Evolutionary conservation across 371 early-diverging fungal species (phyloP), one percentile per base, ranked within the genome.

Genomic region (Haplosporangium sp.): DNA sequence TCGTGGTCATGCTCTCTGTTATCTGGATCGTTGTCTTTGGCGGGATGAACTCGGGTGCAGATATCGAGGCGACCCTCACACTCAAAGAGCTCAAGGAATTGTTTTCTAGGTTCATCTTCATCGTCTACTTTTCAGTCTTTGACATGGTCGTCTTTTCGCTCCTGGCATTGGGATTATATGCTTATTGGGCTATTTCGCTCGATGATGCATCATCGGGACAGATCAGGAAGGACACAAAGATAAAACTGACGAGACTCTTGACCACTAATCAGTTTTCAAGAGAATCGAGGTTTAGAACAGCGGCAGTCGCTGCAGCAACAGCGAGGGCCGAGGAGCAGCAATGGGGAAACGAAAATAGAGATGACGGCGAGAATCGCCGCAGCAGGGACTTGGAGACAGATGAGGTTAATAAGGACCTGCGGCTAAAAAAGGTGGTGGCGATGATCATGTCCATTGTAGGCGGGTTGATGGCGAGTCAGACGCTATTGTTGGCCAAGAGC

Each of bases 21-120:
- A 80, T 90, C 46, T 88, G 89, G 87, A 88, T 90, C 56, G 90
- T 91, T 3, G 86, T 90, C 36, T 90, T 91, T 85, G 89, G 89
- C 43, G 89, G 88, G 69, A 88, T 89, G 88, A 87, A 85, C 65
- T 83, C 86, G 42, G 87, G 87, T 21, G 83, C 84, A 45, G 88
- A 88, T 66, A 83, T 72, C 41, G 91, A 89, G 72, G 86, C 85
- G 21, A 80, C 82, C 0, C 82, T 91, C 16, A 86, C 89, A 0
- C 56, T 91, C 37, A 86, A 85, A 36, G 86, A 84, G 45, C 73
- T 91, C 1, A 90, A 89, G 69, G 73, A 67, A 10, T 63, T 91
- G 13, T 91, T 90, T 71, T 69, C 84, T n/a, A 76, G 86, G 42
- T 73, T 86, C 1, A 83, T 86, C 16, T 92, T 92, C 51, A 87